Percentiles rank a stretch among this genome's conserved stretches.
Conservation (phyloP, 2,329 filamentous ascomycete genomes). For the Phyllosticta ampelicida region DNA sequence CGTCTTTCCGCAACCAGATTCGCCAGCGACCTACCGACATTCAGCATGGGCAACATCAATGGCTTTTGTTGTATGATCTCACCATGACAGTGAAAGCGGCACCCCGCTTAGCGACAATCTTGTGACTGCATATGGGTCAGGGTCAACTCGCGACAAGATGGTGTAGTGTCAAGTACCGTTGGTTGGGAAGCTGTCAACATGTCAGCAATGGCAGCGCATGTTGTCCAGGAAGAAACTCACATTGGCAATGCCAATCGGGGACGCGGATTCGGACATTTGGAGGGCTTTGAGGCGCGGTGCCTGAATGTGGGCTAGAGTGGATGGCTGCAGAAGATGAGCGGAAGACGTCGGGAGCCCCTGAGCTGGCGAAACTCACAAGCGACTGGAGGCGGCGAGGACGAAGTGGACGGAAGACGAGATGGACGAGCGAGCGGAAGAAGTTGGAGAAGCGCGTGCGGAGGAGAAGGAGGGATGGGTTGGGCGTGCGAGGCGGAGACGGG, state of each 20-base stretch:
- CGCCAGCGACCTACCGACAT: conserved; percentile 70
- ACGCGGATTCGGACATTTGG: conserved; percentile 52
- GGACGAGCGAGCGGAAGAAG: conserved; percentile 9
- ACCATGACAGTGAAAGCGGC: conserved; percentile 99
- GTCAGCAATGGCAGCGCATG: conserved; percentile 22
- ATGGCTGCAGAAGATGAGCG: conserved; percentile 7
- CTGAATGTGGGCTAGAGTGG: conserved; percentile 1
- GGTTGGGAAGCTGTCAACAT: conserved; percentile 50
- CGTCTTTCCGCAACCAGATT: conserved; percentile 97
- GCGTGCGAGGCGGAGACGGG: conserved; percentile 3
- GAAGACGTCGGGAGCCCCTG: conserved; percentile 4
- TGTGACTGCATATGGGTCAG: conserved; percentile 44
- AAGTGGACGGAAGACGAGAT: not conserved
- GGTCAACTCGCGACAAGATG: conserved; percentile 5
- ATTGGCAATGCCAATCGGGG: conserved; percentile 65
- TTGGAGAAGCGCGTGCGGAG: conserved; percentile 6
- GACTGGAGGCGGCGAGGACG: not conserved
- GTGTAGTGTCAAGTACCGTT: conserved; percentile 39
- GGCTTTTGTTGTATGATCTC: conserved; percentile 21
- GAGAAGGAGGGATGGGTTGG: conserved; percentile 4
- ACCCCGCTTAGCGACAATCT: conserved; percentile 72
- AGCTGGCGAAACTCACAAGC: conserved; percentile 1
- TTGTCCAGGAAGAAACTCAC: conserved; percentile 36
- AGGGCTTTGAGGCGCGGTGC: conserved; percentile 10
- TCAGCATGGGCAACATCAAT: conserved; percentile 17